Percentiles rank a stretch among this genome's conserved stretches.
Evolutionary conservation across 768 basidiomycete species (phyloP).

Genomic region (Pleurotus tuoliensis): DNA sequence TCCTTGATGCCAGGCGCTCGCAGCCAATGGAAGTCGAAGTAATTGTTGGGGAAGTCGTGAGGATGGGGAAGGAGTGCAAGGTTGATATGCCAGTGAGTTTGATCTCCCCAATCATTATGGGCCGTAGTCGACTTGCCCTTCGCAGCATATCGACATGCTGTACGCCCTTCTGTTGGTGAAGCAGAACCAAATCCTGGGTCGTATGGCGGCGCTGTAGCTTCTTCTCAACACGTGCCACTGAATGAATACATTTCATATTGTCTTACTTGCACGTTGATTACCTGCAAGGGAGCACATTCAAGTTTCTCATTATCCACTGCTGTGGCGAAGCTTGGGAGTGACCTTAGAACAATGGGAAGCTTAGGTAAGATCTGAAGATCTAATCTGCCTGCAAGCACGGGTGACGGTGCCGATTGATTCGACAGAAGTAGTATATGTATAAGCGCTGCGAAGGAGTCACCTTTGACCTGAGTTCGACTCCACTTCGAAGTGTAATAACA

Average conservation of each 20-base stretch:
- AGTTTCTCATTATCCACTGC: too few species aligned
- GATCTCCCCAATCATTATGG: background rate
- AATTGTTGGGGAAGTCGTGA: slow-evolving; percentile 58
- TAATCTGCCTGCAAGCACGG: background rate
- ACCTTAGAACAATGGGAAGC: background rate
- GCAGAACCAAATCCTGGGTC: slow-evolving; percentile 57
- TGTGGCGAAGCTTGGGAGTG: too few species aligned
- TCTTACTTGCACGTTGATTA: too few species aligned
- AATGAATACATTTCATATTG: too few species aligned
- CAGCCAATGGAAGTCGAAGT: slow-evolving; percentile 66
- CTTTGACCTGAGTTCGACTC: too few species aligned
- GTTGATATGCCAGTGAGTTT: slow-evolving; percentile 49
- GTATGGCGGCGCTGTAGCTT: slow-evolving; percentile 10
- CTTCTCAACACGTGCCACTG: too few species aligned
- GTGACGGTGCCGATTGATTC: too few species aligned
- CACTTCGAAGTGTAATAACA: too few species aligned
- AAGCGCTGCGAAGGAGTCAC: too few species aligned
- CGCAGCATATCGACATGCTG: slow-evolving; percentile 57
- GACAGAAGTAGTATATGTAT: background rate
- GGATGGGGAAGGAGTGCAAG: slow-evolving; percentile 40
- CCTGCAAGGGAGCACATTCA: too few species aligned
- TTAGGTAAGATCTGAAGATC: background rate
- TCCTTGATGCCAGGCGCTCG: slow-evolving; percentile 50
- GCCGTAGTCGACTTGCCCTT: background rate
- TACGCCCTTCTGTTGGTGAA: slow-evolving; percentile 56